Percentiles rank a stretch among this genome's conserved stretches.
Evolutionary conservation across 495 filamentous ascomycete genomes (phyloP).

Genomic region (Chaetomium cochliodes): DNA sequence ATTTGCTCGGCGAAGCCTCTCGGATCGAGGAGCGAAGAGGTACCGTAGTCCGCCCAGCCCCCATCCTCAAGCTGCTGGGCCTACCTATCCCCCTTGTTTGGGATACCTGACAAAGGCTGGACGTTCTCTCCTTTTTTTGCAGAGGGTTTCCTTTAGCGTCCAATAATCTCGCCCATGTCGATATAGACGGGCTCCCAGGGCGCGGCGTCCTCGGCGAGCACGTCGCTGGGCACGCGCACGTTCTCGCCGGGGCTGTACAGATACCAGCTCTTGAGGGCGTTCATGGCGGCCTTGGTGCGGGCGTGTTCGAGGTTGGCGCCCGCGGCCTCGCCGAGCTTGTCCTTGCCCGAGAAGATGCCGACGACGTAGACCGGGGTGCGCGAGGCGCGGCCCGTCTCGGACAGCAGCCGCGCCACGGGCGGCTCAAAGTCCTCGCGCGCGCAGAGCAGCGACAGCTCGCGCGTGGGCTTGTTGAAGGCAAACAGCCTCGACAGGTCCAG

Average conservation of each 20-base stretch:
- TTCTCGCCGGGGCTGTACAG: conserved; percentile 74
- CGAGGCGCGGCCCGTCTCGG: conserved; percentile 80
- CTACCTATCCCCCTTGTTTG: background rate
- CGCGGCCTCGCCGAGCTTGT: conserved; percentile 84
- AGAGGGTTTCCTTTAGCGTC: conserved; percentile 17
- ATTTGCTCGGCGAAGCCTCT: too few species aligned
- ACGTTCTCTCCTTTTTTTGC: background rate
- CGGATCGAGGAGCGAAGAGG: too few species aligned
- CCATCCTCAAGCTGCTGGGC: too few species aligned
- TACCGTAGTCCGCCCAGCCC: too few species aligned
- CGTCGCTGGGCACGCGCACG: conserved; percentile 75
- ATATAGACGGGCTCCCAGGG: conserved; percentile 81
- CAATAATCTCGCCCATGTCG: conserved; percentile 87
- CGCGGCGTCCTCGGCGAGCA: conserved; percentile 58
- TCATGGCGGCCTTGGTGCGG: conserved; percentile 72
- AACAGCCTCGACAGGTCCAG: conserved; percentile 76
- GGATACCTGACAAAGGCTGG: too few species aligned
- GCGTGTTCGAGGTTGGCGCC: conserved; percentile 74
- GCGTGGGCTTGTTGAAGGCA: conserved; percentile 74
- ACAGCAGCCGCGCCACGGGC: conserved; percentile 80
- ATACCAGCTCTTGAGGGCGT: conserved; percentile 90
- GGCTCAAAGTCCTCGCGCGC: conserved; percentile 82
- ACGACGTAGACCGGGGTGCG: conserved; percentile 90
- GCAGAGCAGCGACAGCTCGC: conserved; percentile 77
- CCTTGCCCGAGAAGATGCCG: conserved; percentile 82